Conservation (phyloP, 1,284 basidiomycete genomes). For the Cryptococcus hybrid region DNA sequence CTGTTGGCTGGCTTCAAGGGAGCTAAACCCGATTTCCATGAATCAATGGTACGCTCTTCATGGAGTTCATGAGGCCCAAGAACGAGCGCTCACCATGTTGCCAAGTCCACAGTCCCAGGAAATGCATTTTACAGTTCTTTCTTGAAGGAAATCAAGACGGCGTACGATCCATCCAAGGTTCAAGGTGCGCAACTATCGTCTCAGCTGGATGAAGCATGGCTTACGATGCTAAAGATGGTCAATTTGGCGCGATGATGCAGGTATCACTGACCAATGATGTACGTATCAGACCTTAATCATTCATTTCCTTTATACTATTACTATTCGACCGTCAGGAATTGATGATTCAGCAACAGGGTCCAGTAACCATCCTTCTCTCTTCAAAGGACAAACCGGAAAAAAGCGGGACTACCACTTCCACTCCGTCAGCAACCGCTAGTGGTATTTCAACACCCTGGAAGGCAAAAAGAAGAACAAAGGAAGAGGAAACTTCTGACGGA, state of each 20-base stretch:
- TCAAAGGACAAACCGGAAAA: slow-evolving; percentile 13
- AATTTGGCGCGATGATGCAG: slow-evolving; percentile 91
- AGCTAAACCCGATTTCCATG: slow-evolving; percentile 80
- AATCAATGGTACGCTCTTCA: slow-evolving; percentile 68
- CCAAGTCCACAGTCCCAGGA: slow-evolving; percentile 64
- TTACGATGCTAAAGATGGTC: slow-evolving; percentile 62
- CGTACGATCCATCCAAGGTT: slow-evolving; percentile 70
- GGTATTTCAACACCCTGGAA: background rate
- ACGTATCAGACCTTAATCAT: slow-evolving; percentile 19
- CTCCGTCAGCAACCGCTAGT: background rate
- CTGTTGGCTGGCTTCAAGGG: slow-evolving; percentile 81
- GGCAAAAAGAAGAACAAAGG: slow-evolving; percentile 3
- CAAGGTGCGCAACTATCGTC: slow-evolving; percentile 59
- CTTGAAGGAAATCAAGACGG: slow-evolving; percentile 61
- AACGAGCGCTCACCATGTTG: background rate
- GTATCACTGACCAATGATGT: slow-evolving; percentile 83
- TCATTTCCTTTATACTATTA: background rate
- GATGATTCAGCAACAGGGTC: slow-evolving; percentile 16
- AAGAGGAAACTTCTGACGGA: background rate
- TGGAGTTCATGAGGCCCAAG: background rate
- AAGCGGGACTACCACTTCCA: background rate
- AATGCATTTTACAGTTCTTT: slow-evolving; percentile 69
- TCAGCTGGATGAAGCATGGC: background rate
- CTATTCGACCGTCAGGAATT: background rate
- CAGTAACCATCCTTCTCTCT: slow-evolving; percentile 28